A percentile compares a stretch with the other conserved stretches of the same genome.
phyloP scores from a whole-genome alignment of 163 green algal species.

The Scenedesmus sp. region DNA sequence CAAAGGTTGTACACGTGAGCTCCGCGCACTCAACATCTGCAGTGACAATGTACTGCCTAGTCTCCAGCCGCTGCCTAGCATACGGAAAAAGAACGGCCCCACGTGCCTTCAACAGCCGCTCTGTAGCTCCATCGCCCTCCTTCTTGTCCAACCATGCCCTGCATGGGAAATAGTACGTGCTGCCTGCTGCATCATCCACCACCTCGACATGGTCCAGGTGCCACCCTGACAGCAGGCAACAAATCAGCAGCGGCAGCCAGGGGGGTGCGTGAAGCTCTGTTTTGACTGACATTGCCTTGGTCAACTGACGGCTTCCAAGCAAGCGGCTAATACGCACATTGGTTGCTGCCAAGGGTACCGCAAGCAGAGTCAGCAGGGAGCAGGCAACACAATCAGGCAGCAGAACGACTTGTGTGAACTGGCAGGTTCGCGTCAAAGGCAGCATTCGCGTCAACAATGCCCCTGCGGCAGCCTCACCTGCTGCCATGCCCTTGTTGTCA shows the following conservation, averaged over 20 bases:
- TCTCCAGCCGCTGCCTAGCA: too few species aligned
- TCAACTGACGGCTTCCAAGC: background rate
- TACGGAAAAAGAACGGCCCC: too few species aligned
- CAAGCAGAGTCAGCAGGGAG: too few species aligned
- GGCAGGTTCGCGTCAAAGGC: too few species aligned
- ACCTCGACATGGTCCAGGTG: slow-evolving; percentile 75
- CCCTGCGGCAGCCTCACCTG: slow-evolving; percentile 31
- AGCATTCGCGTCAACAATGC: too few species aligned
- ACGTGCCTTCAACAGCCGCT: slow-evolving; percentile 59
- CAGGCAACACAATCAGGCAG: too few species aligned
- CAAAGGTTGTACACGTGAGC: too few species aligned
- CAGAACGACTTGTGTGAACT: too few species aligned
- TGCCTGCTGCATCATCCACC: slow-evolving; percentile 57
- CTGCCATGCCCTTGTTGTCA: slow-evolving; percentile 66
- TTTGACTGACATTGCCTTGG: background rate
- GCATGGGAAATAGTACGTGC: slow-evolving; percentile 70
- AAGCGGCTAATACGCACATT: background rate
- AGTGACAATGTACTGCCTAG: too few species aligned
- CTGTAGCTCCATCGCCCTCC: slow-evolving; percentile 55
- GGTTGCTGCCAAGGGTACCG: background rate
- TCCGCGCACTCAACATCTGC: too few species aligned
- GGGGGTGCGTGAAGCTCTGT: background rate
- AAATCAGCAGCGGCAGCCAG: background rate
- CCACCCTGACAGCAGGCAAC: slow-evolving; percentile 59
- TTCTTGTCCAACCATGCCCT: slow-evolving; percentile 73